Base-by-base conservation (phyloP, 768 basidiomycete genomes). In the Podaxis pistillaris region DNA sequence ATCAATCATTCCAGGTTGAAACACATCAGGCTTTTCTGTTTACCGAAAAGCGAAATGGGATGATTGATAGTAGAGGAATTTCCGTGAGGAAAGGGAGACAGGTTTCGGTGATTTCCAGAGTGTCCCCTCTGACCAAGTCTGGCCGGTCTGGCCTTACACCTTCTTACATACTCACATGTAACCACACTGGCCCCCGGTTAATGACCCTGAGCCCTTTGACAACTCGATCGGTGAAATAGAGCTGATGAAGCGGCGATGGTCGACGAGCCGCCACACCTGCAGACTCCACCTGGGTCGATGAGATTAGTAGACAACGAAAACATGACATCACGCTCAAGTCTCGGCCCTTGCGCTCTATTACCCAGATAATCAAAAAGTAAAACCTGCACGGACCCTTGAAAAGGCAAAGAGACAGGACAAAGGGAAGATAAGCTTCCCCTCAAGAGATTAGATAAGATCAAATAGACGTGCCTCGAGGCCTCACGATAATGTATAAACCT, bases 371-470 rank as follows among this genome's bases (percentile, higher is more conserved):
- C 44, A 46, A 46, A n/a, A 46, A 19, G 44, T 19, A 50, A 50
- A 50, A 50, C 49, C 22, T 22, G 13, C 26, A 26, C 0, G 12
- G 19, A 24, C 12, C 26, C 22, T 28, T 15, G 19, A 50, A 26
- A 28, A 11, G 22, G 13, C 4, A 13, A 12, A 22, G 49, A 26
- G 11, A 26, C 24, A 26, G 49, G 24, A 50, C 22, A 50, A 50
- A 28, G 24, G 49, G 26, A 33, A 28, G 49, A 50, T 28, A 22
- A 26, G 24, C 26, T 50, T 50, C 26, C 8, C 19, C 49, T 50
- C 22, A 17, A 36, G 24, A 0, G 44, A 36, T 49, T 33, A 47
- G 57, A 58, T 58, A 58, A 58, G 57, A 58, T 58, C 30, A 58
- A 19, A 46, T 46, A 44, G 8, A 11, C 30, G 11, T 17, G 33